Conservation (phyloP, 305 asterid genomes). For the Rubia occidens region DNA sequence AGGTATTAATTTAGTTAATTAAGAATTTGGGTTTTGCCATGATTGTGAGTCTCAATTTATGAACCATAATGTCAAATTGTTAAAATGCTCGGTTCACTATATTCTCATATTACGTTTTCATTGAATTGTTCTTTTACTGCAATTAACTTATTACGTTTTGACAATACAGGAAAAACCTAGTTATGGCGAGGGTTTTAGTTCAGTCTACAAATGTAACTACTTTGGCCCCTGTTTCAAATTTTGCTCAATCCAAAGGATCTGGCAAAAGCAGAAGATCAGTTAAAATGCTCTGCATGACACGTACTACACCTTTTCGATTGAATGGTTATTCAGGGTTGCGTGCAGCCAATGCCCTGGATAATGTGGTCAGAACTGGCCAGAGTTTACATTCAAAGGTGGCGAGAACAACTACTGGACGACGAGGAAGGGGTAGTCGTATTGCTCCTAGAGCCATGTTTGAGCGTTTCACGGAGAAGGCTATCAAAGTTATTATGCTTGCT, state of each 20-base stretch:
- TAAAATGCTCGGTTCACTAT: too few relatives aligned
- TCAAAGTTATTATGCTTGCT: constrained; percentile 93
- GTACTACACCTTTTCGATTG: constrained; percentile 32
- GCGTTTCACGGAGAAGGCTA: constrained; percentile 95
- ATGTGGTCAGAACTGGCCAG: constrained; percentile 32
- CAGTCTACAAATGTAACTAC: constrained; percentile 59
- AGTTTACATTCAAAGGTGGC: constrained; percentile 63
- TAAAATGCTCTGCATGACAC: constrained; percentile 42
- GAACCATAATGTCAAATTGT: too few relatives aligned
- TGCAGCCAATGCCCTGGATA: constrained; percentile 59
- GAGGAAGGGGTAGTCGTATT: constrained; percentile 35
- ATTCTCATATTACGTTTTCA: not conserved
- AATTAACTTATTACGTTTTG: not conserved
- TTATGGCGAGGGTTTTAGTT: constrained; percentile 63
- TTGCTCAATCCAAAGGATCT: constrained; percentile 47
- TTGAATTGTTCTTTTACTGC: not conserved
- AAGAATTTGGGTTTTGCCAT: not conserved
- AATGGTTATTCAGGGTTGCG: constrained; percentile 63
- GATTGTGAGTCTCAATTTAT: not conserved
- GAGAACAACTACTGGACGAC: constrained; percentile 31
- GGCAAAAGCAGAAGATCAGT: constrained; percentile 34
- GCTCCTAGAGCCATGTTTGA: constrained; percentile 86
- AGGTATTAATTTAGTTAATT: not conserved
- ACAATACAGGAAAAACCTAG: constrained; percentile 28
- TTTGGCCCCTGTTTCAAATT: constrained; percentile 36